Base-by-base conservation (phyloP, 345 rosid species). In the Eucalyptus brandiana region DNA sequence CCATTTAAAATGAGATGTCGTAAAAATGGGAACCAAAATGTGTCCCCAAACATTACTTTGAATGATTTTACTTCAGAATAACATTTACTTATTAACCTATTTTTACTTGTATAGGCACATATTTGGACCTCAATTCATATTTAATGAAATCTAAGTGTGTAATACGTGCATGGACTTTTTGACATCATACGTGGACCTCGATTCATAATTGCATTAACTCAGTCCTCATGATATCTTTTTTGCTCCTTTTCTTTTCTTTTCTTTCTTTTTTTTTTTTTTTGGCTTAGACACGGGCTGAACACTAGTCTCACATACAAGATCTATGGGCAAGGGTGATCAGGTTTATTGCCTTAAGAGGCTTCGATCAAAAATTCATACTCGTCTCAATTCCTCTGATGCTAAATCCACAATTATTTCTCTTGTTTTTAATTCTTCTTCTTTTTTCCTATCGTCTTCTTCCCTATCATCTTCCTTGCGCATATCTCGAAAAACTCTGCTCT, bases 171-270 rank as follows among this genome's bases (percentile, higher is more conserved):
- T 60, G 1, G 1, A 60, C 67, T 26, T 26, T 5, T 1, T 26
- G 7, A 26, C 16, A 60, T 60, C 14, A 60, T 26, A 60, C 15
- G 12, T 26, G 1, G 51, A 14, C 17, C 17, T 49, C 51, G 51
- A 49, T 49, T 49, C 6, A 49, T 12, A 12, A 3, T 28, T 12
- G 7, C n/a, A 60, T 12, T 21, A 60, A 3, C n/a, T 28, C 3
- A 6, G n/a, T 58, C n/a, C n/a, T 12, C 67, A 26, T 1, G 7
- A 11, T 2, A 26, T 26, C n/a, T 58, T 58, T 5, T 58, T 26
- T 26, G 56, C 56, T 3, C 56, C 56, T 56, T 23, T 23, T 8
- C 0, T 1, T 21, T 54, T 23, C 1, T 19, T 0, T 2, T 40
- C 5, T 4, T 3, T 9, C 1, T 3, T 14, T 13, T 4, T 0